A percentile compares a stretch with the other conserved stretches of the same genome.
Conservation (phyloP, 495 filamentous ascomycete genomes). For the Neurospora tetraspora region DNA sequence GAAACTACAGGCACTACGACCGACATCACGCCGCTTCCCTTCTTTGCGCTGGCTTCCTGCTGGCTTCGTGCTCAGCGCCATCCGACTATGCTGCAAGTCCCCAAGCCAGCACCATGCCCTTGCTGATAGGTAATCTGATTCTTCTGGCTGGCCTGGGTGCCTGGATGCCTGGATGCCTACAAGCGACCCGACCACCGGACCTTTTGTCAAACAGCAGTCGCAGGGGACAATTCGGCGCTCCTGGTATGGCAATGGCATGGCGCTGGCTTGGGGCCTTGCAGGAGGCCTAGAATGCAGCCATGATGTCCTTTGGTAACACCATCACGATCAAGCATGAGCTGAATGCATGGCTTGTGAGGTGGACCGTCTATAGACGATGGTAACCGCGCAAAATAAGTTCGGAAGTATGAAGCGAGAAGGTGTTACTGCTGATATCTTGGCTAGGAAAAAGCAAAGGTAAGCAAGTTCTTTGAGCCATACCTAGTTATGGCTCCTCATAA, state of each 20-base stretch:
- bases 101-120: not conserved
- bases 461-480: not conserved
- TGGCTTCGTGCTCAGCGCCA: too few relatives aligned
- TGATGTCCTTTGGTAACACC: not conserved
- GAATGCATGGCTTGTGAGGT: not conserved
- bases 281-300: not conserved
- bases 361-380: not conserved
- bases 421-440: not conserved
- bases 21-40: not conserved
- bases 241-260: too few relatives aligned
- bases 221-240: not conserved
- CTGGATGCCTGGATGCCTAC: not conserved
- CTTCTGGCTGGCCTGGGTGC: too few relatives aligned
- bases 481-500: too few relatives aligned
- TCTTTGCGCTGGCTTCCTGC: not conserved
- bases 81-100: not conserved
- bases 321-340: not conserved
- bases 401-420: not conserved
- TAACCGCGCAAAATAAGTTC: too few relatives aligned
- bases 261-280: not conserved
- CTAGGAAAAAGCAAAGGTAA: not conserved
- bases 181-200: not conserved
- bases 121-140: too few relatives aligned
- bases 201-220: not conserved
- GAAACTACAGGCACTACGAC: not conserved